phyloP scores from a whole-genome alignment of 139 green algal species.

The Auxenochlorella pyrenoidosa region DNA sequence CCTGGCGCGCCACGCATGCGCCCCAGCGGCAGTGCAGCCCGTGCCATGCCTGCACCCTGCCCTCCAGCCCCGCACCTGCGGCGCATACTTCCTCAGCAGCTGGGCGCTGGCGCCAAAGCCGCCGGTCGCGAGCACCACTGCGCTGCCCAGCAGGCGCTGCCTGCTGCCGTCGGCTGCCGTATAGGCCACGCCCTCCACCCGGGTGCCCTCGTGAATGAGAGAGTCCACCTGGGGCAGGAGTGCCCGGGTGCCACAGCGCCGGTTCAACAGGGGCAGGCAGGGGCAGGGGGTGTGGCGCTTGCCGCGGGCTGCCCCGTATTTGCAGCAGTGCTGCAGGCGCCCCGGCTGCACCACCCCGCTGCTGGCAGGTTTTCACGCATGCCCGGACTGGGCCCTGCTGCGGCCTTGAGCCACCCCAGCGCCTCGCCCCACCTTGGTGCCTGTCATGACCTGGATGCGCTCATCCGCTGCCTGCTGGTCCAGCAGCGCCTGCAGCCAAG shows the following conservation, averaged over 20 bases:
- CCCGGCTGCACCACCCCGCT: no score
- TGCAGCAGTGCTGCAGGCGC: no score
- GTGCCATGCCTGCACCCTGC: not conserved
- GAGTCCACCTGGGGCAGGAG: conserved; percentile 27
- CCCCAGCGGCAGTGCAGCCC: not conserved
- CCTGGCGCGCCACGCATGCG: no score
- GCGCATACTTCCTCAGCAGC: conserved; percentile 53
- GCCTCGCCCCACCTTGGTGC: conserved; percentile 11
- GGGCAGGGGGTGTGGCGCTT: no score
- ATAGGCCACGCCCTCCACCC: conserved; percentile 28
- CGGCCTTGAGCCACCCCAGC: no score
- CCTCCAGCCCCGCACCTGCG: conserved; percentile 11
- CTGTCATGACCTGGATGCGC: conserved; percentile 35
- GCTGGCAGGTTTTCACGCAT: no score
- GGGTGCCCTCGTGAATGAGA: not conserved
- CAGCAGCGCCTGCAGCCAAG: conserved; percentile 21
- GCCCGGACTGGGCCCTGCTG: no score
- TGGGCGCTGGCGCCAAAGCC: conserved; percentile 72
- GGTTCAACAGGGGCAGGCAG: no score
- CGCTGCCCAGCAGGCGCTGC: conserved; percentile 35
- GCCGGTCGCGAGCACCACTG: conserved; percentile 74
- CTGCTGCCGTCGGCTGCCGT: not conserved
- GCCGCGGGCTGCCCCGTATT: no score
- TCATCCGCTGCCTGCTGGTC: not conserved
- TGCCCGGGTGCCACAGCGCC: no score